Evolutionary conservation across 768 basidiomycete species (phyloP).

Genomic region (Rhizopogon roseolus): DNA sequence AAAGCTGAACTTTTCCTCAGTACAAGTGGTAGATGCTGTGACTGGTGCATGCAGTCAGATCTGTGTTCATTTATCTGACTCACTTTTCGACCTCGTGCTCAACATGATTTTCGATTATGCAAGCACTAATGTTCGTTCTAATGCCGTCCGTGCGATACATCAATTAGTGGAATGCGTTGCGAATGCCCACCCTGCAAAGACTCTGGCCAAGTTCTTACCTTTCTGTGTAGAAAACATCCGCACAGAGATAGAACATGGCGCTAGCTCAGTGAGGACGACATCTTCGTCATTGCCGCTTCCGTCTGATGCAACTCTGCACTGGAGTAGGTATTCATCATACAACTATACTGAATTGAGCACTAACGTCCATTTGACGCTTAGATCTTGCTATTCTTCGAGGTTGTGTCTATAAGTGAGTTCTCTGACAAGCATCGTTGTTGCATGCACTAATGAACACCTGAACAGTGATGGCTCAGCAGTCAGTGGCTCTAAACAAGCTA

Average conservation of each 20-base stretch:
- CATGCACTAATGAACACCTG: background rate
- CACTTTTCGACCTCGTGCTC: slow-evolving; percentile 73
- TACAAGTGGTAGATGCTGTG: slow-evolving; percentile 73
- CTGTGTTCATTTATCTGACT: slow-evolving; percentile 59
- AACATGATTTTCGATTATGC: slow-evolving; percentile 84
- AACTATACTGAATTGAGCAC: background rate
- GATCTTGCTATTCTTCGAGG: slow-evolving; percentile 75
- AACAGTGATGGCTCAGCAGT: slow-evolving; percentile 46
- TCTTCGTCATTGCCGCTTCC: slow-evolving; percentile 64
- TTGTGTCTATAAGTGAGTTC: slow-evolving; percentile 69
- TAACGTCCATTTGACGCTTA: slow-evolving; percentile 16
- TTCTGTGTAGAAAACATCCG: slow-evolving; percentile 68
- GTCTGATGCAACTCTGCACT: slow-evolving; percentile 83
- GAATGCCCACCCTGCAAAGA: slow-evolving; percentile 73
- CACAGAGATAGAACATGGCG: slow-evolving; percentile 79
- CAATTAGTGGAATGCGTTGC: slow-evolving; percentile 84
- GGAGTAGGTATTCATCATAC: slow-evolving; percentile 49
- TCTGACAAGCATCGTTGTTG: background rate
- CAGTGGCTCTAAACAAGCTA: slow-evolving; percentile 21
- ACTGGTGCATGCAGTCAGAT: slow-evolving; percentile 65
- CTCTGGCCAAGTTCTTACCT: slow-evolving; percentile 72
- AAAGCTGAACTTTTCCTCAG: slow-evolving; percentile 27
- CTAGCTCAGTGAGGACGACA: slow-evolving; percentile 69
- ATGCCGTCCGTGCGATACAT: slow-evolving; percentile 83
- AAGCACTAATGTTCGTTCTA: slow-evolving; percentile 74